phyloP scores from a whole-genome alignment of 805 yeast genomes.

The Candida broadrunensis region DNA sequence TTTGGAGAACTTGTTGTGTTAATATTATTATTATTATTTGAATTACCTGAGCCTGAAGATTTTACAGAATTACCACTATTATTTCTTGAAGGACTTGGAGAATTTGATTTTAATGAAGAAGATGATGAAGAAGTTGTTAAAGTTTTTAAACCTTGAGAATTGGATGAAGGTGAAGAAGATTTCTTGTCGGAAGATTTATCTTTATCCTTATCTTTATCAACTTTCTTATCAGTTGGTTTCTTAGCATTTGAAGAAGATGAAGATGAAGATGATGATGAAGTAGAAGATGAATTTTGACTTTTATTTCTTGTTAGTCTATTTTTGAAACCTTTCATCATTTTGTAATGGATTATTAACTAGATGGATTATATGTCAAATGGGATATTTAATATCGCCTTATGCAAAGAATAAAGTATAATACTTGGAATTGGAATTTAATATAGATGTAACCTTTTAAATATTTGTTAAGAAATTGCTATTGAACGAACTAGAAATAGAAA shows the following conservation, averaged over 20 bases:
- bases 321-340: slow-evolving; percentile 48
- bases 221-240: slow-evolving; percentile 36
- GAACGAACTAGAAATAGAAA: too few relatives aligned
- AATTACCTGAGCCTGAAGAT: slow-evolving; percentile 13
- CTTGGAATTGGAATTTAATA: too few relatives aligned
- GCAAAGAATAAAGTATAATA: too few relatives aligned
- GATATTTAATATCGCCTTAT: too few relatives aligned
- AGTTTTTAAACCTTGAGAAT: slow-evolving; percentile 1
- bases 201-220: slow-evolving; percentile 24
- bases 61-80: slow-evolving; percentile 24
- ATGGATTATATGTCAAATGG: too few relatives aligned
- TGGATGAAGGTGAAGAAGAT: slow-evolving; percentile 2
- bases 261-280: slow-evolving; percentile 3
- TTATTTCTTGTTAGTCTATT: slow-evolving; percentile 43
- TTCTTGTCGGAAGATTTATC: slow-evolving; percentile 1
- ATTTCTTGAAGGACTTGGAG: slow-evolving; percentile 34
- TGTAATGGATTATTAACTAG: too few relatives aligned
- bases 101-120: slow-evolving; percentile 23
- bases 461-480: too few relatives aligned
- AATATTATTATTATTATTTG: slow-evolving; percentile 5
- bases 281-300: slow-evolving; percentile 15
- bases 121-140: slow-evolving; percentile 13
- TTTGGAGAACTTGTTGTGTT: slow-evolving; percentile 11
- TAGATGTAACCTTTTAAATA: too few relatives aligned
- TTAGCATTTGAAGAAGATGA: slow-evolving; percentile 22